A percentile compares a stretch with the other conserved stretches of the same genome.
Conservation (phyloP, 768 basidiomycete species). For the Pilatotrama ljubarskyi region DNA sequence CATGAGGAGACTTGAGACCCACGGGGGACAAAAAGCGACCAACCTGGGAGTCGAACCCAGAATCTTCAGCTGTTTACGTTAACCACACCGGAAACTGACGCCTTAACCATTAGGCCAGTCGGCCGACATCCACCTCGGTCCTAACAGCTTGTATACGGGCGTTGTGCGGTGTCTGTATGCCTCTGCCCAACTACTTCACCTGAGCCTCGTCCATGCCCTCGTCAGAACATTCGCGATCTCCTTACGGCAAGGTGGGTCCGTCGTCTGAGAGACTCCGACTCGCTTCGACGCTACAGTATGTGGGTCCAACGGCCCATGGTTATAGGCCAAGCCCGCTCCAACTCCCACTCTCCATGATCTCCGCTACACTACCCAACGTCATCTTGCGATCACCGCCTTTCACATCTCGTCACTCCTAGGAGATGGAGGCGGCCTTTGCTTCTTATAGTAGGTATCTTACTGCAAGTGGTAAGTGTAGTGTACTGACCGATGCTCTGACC, state of each 20-base stretch:
- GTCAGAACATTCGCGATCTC: too few relatives aligned
- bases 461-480: neutral
- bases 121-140: conserved; percentile 38
- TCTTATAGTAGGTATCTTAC: neutral
- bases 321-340: neutral
- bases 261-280: too few relatives aligned
- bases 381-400: conserved; percentile 1
- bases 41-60: conserved; percentile 65
- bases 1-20: too few relatives aligned
- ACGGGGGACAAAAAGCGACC: conserved; percentile 46
- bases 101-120: conserved; percentile 66
- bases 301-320: neutral
- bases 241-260: too few relatives aligned
- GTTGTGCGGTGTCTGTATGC: too few relatives aligned
- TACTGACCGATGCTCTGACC: neutral
- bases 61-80: conserved; percentile 56
- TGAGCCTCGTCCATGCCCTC: too few relatives aligned
- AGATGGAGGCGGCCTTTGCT: neutral
- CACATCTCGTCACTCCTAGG: neutral
- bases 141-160: too few relatives aligned
- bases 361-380: neutral
- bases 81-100: conserved; percentile 55
- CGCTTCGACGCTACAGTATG: too few relatives aligned
- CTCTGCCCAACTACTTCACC: too few relatives aligned
- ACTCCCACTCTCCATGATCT: neutral